Base-by-base conservation (phyloP, 805 yeast species). In the Allodekkera sacchari region DNA sequence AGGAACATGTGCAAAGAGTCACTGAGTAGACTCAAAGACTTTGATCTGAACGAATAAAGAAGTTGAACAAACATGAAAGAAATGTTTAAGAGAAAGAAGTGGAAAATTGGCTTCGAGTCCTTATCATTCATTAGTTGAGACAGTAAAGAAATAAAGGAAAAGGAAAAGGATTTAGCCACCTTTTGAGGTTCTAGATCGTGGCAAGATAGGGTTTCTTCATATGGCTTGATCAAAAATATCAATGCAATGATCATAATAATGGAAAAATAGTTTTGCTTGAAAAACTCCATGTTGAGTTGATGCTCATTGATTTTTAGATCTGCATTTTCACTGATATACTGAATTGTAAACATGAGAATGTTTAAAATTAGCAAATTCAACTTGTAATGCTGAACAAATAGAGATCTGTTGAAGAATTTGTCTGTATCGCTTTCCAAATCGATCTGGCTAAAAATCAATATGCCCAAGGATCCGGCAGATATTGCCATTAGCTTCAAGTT, bases 1-100 rank as follows among this genome's bases (percentile, higher is more conserved):
- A 92, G 64, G 3, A 94, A 82, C 99, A 92, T 92, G 55, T 92
- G 99, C 32, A 92, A 66, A 1, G 96, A 85, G 50, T 92, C 99
- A 13, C 96, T 85, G 32, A 92, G 56, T 16, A 92, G 63, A 8
- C 98, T 96, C 28, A 92, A 61, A 0, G 97, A 89, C 49, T 83
- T 88, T 2, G 97, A 87, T 39, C 94, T 68, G 58, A 92, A 81
- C 1, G 97, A 88, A 53, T 92, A 92, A 7, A 92, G 59, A 42
- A 92, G 66, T 59, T 92, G 99, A 25, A 92, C 77, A 47, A 92
- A 74, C 99, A 92, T 92, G 59, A 92, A 92, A 3, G 92, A 72
- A 9, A 94, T 75, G 56, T 92, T 92, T 38, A 92, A 66, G 41
- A 89, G 55, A 29, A 92, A 59, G 47, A 89, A 92, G 35, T 84